Base-by-base conservation (phyloP, 441 rosid species). In the Adansonia madagascariensis region DNA sequence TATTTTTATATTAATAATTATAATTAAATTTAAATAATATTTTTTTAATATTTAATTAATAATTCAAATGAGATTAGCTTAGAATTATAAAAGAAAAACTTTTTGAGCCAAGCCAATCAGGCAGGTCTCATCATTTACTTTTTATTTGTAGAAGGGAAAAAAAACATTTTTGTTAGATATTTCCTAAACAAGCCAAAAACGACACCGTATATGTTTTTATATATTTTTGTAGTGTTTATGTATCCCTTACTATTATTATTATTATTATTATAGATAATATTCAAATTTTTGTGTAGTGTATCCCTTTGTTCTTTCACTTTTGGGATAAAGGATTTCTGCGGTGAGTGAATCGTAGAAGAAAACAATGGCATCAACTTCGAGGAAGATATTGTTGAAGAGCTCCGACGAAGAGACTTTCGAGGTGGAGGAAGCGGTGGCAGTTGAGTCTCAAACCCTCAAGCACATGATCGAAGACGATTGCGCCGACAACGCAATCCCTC, bases 341-440 rank as follows among this genome's bases (percentile, higher is more conserved):
- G 27, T 22, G 35, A 62, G 9, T 6, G 22, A 65, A 41, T 39
- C 11, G 70, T 39, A 3, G 24, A 65, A 65, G 52, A 47, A 46
- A n/a, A 10, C 50, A 52, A 71, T 71, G 75, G 50, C 49, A 1
- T 39, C 60, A 3, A 44, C 64, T 9, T 17, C 17, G 24, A 72
- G 6, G 55, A 60, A 18, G 65, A 9, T 57, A 15, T 20, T 8
- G 22, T 20, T 73, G 41, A 59, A 1, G 43, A 73, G 41, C 44
- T 41, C 66, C 56, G 67, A 59, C 12, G 20, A 22, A 1, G 53
- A 59, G 44, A 18, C 3, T 7, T 73, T 73, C 56, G 76, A 73
- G 43, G 41, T 73, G 12, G 67, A 22, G 66, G 44, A 73, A 46
- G 44, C 20, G 12, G 76, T 73, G 41, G 76, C 68, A 11, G 11